Conservation (phyloP, 495 filamentous ascomycete genomes). For the Podospora pseudopauciseta region DNA sequence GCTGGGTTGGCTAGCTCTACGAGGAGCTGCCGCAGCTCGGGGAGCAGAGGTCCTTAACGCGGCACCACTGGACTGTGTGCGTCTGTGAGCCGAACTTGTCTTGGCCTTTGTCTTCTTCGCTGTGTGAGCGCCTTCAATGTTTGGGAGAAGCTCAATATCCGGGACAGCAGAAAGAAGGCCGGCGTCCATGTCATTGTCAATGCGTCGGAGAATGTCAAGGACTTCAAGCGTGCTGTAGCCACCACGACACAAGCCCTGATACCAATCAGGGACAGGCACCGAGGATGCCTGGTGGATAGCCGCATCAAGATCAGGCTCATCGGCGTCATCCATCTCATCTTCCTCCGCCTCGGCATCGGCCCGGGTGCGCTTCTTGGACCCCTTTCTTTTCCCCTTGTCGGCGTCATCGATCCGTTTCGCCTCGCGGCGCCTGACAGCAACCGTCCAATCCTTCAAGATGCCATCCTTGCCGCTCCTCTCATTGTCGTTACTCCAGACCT, state of each 20-base stretch:
- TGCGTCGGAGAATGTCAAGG: constrained; percentile 32
- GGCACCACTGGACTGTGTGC: constrained; percentile 34
- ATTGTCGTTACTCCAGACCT: constrained; percentile 53
- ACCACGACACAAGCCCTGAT: constrained; percentile 29
- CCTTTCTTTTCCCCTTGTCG: constrained; percentile 23
- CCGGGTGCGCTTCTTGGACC: constrained; percentile 21
- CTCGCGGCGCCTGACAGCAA: constrained; percentile 54
- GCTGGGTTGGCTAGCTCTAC: background rate
- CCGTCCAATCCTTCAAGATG: constrained; percentile 46
- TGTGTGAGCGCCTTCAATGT: constrained; percentile 35
- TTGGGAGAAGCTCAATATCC: constrained; percentile 65
- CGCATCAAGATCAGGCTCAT: constrained; percentile 12
- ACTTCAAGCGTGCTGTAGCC: constrained; percentile 41
- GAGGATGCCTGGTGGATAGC: constrained; percentile 7
- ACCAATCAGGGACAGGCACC: constrained; percentile 44
- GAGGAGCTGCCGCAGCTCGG: background rate
- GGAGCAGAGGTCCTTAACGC: background rate
- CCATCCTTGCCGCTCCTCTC: constrained; percentile 34
- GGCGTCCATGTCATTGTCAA: constrained; percentile 34
- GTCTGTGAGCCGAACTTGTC: constrained; percentile 33
- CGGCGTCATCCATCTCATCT: constrained; percentile 28
- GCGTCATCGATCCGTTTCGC: constrained; percentile 40
- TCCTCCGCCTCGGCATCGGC: constrained; percentile 25
- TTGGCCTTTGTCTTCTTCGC: constrained; percentile 13
- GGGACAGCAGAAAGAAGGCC: constrained; percentile 45